These are phyloP conservation scores for Sporothrix dimorphospora DNA, from an alignment of 2,329 filamentous ascomycete species.

Conservation along the genomic window DNA sequence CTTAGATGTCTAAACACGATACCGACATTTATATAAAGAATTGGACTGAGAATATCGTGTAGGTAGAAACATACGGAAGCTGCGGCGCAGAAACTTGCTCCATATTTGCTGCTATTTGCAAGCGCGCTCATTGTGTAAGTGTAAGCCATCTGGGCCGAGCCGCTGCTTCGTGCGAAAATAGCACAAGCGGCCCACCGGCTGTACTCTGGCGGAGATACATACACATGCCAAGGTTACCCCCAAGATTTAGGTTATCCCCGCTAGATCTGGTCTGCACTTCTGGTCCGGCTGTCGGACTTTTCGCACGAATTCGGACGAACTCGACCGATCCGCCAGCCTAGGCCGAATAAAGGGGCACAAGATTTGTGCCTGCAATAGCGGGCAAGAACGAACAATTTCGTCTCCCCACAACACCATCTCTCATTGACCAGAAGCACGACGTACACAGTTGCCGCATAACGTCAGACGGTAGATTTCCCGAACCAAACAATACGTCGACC, in stretches of 20 bases:
- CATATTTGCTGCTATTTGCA: too few species aligned
- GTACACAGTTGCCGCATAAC: background rate
- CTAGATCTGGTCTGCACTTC: background rate
- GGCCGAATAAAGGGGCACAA: background rate
- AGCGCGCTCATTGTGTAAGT: too few species aligned
- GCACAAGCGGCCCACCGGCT: background rate
- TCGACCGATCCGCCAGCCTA: background rate
- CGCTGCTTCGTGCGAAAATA: background rate
- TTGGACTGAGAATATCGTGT: too few species aligned
- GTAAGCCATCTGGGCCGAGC: too few species aligned
- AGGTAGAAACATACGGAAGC: too few species aligned
- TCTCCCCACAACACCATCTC: background rate
- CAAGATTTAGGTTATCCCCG: background rate
- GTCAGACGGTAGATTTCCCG: background rate
- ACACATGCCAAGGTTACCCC: too few species aligned
- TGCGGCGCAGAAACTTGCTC: too few species aligned
- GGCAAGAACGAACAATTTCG: background rate
- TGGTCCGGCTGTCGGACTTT: background rate
- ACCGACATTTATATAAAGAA: too few species aligned
- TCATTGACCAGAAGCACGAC: background rate
- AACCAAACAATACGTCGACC: background rate
- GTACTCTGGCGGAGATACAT: background rate
- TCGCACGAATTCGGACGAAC: conserved; percentile 19
- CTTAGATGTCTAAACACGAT: too few species aligned
- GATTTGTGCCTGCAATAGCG: background rate